Percentiles rank a stretch among this genome's conserved stretches.
Evolutionary conservation across 2,329 filamentous ascomycete species (phyloP).

Genomic region (Diaporthe amygdali): DNA sequence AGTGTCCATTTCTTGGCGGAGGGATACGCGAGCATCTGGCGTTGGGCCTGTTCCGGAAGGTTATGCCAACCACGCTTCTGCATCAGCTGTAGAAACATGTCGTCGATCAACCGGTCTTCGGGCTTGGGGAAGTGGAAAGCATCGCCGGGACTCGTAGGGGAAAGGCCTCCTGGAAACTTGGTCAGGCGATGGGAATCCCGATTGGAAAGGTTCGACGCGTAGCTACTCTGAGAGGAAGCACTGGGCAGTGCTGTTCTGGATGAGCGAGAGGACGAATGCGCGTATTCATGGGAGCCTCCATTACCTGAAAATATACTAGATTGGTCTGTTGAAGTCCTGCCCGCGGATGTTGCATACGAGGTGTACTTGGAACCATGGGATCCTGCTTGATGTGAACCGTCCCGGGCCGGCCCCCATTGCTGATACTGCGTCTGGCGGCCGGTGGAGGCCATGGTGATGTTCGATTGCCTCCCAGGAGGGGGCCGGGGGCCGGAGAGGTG

Average conservation of each 20-base stretch:
- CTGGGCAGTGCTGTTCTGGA: conserved; percentile 58
- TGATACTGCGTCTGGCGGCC: conserved; percentile 78
- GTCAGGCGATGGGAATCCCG: conserved; percentile 63
- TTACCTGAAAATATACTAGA: conserved; percentile 64
- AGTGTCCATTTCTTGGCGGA: conserved; percentile 97
- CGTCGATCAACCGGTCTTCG: conserved; percentile 80
- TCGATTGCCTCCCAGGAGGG: conserved; percentile 54
- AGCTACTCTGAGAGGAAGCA: conserved; percentile 62
- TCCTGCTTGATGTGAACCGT: conserved; percentile 56
- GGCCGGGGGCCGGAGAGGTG: conserved; percentile 68
- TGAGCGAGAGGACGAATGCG: conserved; percentile 46
- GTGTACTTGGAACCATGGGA: conserved; percentile 67
- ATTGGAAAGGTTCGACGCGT: conserved; percentile 51
- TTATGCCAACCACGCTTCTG: conserved; percentile 98
- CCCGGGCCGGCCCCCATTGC: conserved; percentile 72
- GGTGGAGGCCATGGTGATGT: conserved; percentile 74
- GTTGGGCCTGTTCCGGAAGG: conserved; percentile 88
- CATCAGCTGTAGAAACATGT: conserved; percentile 93
- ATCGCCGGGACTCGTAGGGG: conserved; percentile 45
- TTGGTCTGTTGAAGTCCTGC: conserved; percentile 60
- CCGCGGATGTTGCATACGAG: conserved; percentile 65
- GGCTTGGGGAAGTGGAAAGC: conserved; percentile 72
- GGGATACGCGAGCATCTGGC: conserved; percentile 96
- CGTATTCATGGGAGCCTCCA: conserved; percentile 47
- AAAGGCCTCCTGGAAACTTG: conserved; percentile 50